A percentile compares a stretch with the other conserved stretches of the same genome.
Evolutionary conservation across 768 basidiomycete genomes (phyloP).

Genomic region (Xerocomellus amylosporus): DNA sequence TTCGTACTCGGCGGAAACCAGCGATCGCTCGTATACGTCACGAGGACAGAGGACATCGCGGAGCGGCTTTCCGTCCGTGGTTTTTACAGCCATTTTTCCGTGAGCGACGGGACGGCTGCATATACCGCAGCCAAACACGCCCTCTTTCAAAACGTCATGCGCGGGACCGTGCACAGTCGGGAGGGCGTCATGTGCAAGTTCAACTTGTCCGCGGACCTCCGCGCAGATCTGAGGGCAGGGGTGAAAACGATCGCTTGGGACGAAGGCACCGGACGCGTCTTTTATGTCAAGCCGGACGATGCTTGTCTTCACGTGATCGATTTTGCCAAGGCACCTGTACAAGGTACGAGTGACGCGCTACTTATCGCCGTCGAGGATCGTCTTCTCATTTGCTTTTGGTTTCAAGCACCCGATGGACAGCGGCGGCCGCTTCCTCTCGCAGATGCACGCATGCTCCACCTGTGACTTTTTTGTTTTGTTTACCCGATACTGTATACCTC

Average conservation of each 20-base stretch:
- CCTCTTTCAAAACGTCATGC: slow-evolving; percentile 22
- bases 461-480: slow-evolving; percentile 12
- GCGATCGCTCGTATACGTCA: slow-evolving; percentile 33
- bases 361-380: background rate
- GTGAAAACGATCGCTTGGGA: slow-evolving; percentile 62
- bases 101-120: slow-evolving; percentile 32
- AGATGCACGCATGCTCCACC: slow-evolving; percentile 32
- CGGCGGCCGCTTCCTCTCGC: slow-evolving; percentile 31
- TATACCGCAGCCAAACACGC: slow-evolving; percentile 19
- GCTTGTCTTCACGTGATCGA: slow-evolving; percentile 47
- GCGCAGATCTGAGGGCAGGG: slow-evolving; percentile 25
- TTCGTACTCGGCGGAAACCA: slow-evolving; percentile 33
- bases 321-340: slow-evolving; percentile 38
- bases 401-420: slow-evolving; percentile 34
- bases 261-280: slow-evolving; percentile 59
- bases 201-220: slow-evolving; percentile 15
- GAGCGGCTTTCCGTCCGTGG: slow-evolving; percentile 29
- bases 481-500: background rate
- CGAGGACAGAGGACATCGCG: slow-evolving; percentile 21
- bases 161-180: slow-evolving; percentile 16
- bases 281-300: slow-evolving; percentile 45
- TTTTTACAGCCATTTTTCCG: slow-evolving; percentile 37
- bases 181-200: slow-evolving; percentile 29
- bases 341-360: slow-evolving; percentile 24
- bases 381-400: slow-evolving; percentile 27